Conservation (phyloP, 2,329 filamentous ascomycete species). For the Penicillium digitatum region DNA sequence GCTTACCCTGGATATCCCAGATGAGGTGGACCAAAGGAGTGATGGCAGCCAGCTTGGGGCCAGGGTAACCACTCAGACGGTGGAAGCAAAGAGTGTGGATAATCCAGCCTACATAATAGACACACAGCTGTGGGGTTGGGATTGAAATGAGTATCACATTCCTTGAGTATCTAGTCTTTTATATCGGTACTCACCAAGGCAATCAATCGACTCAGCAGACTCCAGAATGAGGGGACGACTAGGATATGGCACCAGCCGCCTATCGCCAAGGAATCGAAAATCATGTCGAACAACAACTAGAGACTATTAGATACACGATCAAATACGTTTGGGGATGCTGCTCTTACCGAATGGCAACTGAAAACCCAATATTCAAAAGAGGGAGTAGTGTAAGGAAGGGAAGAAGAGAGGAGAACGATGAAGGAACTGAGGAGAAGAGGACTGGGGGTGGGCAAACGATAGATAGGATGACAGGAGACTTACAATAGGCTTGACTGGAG, state of each 20-base stretch:
- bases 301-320: background rate
- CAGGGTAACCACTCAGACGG: conserved; percentile 31
- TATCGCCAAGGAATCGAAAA: background rate
- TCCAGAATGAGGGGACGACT: background rate
- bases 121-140: background rate
- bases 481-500: too few species aligned
- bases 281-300: background rate
- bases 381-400: background rate
- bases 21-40: conserved; percentile 22
- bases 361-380: background rate
- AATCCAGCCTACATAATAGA: conserved; percentile 8
- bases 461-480: background rate
- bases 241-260: background rate
- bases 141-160: background rate
- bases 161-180: background rate
- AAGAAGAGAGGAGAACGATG: background rate
- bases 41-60: conserved; percentile 30
- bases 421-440: background rate
- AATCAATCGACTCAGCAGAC: background rate
- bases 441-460: background rate
- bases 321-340: background rate
- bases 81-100: conserved; percentile 30
- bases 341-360: background rate
- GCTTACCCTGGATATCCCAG: conserved; percentile 19
- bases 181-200: conserved; percentile 5